These are phyloP conservation scores for Neurospora sp. DNA, from an alignment of 2,329 filamentous ascomycete species.

Conservation along the genomic window DNA sequence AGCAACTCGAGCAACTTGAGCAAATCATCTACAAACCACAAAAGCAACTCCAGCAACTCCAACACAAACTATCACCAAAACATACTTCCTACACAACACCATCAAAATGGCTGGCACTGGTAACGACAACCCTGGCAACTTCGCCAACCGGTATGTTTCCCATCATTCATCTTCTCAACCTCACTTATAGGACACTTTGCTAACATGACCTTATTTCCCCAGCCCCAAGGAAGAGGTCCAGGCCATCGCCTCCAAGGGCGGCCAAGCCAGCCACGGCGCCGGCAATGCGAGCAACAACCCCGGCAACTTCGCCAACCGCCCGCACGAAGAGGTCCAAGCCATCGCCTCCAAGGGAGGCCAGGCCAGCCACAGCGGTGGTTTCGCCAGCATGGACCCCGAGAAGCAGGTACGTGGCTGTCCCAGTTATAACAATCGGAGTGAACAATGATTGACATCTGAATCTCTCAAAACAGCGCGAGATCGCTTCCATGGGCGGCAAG, in stretches of 20 bases:
- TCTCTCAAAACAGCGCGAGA: conserved; percentile 32
- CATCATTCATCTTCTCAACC: neutral
- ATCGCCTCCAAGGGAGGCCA: conserved; percentile 12
- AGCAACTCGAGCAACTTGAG: neutral
- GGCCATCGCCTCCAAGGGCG: conserved; percentile 32
- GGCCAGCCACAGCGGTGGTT: conserved; percentile 5
- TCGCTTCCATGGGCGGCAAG: conserved; percentile 45
- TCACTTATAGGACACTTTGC: neutral
- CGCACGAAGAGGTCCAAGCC: conserved; percentile 6
- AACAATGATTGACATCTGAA: conserved; percentile 14
- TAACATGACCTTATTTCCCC: neutral
- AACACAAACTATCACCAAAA: neutral
- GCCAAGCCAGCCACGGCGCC: conserved; percentile 27
- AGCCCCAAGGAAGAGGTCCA: conserved; percentile 34
- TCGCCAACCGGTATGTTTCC: conserved; percentile 25
- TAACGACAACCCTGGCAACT: conserved; percentile 28
- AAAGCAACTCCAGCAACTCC: neutral
- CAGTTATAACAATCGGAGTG: too few relatives aligned
- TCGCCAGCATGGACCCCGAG: neutral
- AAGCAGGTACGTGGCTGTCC: conserved; percentile 22
- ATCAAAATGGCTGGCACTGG: conserved; percentile 14
- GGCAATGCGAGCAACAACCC: conserved; percentile 33
- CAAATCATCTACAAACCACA: neutral
- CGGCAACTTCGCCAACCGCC: conserved; percentile 19
- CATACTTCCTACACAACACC: neutral